A percentile compares a stretch with the other conserved stretches of the same genome.
Conservation (phyloP, 257 asterid species). For the Orobanche coerulescens region DNA sequence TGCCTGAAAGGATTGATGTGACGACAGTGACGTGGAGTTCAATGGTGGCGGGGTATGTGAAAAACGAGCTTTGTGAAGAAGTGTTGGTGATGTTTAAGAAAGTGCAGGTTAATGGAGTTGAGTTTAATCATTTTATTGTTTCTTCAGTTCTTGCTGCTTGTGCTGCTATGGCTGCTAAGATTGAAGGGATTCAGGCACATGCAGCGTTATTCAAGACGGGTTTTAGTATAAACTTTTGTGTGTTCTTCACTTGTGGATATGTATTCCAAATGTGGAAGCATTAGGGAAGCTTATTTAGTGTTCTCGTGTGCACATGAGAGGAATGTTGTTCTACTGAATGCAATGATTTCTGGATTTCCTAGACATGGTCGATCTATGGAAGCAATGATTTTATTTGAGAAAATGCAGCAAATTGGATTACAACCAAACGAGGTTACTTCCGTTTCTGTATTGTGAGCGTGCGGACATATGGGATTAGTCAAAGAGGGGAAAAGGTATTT, state of each 20-base stretch:
- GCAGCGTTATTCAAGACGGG: conserved; percentile 47
- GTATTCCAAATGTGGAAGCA: conserved; percentile 71
- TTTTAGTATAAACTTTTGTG: conserved; percentile 41
- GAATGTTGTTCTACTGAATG: conserved; percentile 66
- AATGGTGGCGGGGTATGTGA: conserved; percentile 79
- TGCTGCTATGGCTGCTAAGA: conserved; percentile 69
- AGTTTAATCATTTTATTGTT: conserved; percentile 38
- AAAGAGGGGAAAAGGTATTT: conserved; percentile 67
- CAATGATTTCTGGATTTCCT: conserved; percentile 83
- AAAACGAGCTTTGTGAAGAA: conserved; percentile 65
- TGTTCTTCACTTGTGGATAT: conserved; percentile 71
- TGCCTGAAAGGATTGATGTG: conserved; percentile 58
- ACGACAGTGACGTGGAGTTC: conserved; percentile 98
- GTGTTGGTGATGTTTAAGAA: conserved; percentile 45
- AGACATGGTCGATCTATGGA: conserved; percentile 59
- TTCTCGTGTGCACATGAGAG: conserved; percentile 50
- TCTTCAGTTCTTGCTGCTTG: conserved; percentile 73
- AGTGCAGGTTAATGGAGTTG: conserved; percentile 30
- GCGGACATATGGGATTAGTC: conserved; percentile 81
- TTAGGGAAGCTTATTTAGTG: conserved; percentile 49
- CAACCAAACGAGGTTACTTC: conserved; percentile 62
- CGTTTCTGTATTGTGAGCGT: conserved; percentile 63
- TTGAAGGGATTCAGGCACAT: conserved; percentile 78
- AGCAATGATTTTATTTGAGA: conserved; percentile 78
- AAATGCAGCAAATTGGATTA: conserved; percentile 61